Evolutionary conservation across 2,329 filamentous ascomycete genomes (phyloP).

Genomic region (Hypoxylon sp.): DNA sequence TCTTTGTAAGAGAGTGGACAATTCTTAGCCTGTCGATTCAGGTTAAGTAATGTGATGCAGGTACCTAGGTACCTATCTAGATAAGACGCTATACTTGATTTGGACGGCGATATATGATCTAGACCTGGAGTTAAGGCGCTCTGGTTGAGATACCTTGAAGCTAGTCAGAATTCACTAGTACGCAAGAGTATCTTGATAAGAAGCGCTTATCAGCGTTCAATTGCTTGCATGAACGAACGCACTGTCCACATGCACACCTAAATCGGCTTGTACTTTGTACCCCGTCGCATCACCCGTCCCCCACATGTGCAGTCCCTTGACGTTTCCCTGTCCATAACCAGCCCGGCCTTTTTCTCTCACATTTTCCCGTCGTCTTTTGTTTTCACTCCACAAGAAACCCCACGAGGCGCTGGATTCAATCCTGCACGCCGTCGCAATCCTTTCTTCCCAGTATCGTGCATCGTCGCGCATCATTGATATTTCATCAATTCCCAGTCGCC

Average conservation of each 20-base stretch:
- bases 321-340: conserved; percentile 1
- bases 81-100: conserved; percentile 1
- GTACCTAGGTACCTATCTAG: conserved; percentile 1
- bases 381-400: conserved; percentile 29
- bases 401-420: conserved; percentile 20
- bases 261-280: not conserved
- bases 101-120: not conserved
- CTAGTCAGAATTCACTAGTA: not conserved
- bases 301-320: too few species aligned
- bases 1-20: conserved; percentile 15
- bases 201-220: not conserved
- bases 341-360: conserved; percentile 7
- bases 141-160: not conserved
- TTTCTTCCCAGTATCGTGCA: conserved; percentile 18
- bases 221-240: conserved; percentile 25
- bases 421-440: conserved; percentile 10
- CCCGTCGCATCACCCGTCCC: conserved; percentile 18
- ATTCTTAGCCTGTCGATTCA: conserved; percentile 42
- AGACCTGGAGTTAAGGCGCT: not conserved
- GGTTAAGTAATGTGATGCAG: conserved; percentile 7
- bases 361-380: conserved; percentile 20
- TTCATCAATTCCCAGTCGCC: conserved; percentile 23
- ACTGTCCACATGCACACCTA: conserved; percentile 33
- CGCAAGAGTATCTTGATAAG: not conserved
- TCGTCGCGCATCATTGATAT: conserved; percentile 30